A percentile compares a stretch with the other conserved stretches of the same genome.
phyloP scores from a whole-genome alignment of 768 basidiomycete species.

The Termitomyces sp. region DNA sequence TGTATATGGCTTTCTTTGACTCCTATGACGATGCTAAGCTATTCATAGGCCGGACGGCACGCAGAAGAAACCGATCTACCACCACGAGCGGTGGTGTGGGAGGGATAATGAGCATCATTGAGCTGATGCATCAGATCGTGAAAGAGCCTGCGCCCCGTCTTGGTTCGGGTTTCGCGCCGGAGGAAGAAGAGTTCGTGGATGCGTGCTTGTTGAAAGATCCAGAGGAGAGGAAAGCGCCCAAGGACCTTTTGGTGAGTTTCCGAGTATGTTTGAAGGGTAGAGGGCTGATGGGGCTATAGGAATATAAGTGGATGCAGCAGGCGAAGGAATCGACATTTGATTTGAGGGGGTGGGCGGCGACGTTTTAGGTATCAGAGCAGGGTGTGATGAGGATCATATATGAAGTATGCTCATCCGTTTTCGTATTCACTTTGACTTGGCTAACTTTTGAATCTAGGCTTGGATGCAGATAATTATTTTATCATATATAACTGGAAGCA shows the following conservation, averaged over 20 bases:
- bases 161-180: conserved; percentile 61
- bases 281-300: not conserved
- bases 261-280: too few species aligned
- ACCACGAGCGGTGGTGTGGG: conserved; percentile 81
- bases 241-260: conserved; percentile 69
- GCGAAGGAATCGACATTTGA: conserved; percentile 60
- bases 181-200: conserved; percentile 84
- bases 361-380: conserved; percentile 39
- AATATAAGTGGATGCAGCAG: conserved; percentile 57
- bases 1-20: not conserved
- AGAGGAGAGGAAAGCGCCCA: conserved; percentile 75
- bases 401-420: not conserved
- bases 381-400: not conserved
- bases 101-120: conserved; percentile 97
- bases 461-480: not conserved
- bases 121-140: conserved; percentile 95
- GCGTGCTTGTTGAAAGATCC: conserved; percentile 91
- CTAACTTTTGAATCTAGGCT: not conserved
- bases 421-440: not conserved
- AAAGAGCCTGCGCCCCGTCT: conserved; percentile 95
- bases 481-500: not conserved
- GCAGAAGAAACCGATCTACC: conserved; percentile 58
- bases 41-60: conserved; percentile 34
- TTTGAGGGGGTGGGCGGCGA: conserved; percentile 76
- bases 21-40: too few species aligned